Base-by-base conservation (phyloP, 768 basidiomycete genomes). In the Mycena metata region DNA sequence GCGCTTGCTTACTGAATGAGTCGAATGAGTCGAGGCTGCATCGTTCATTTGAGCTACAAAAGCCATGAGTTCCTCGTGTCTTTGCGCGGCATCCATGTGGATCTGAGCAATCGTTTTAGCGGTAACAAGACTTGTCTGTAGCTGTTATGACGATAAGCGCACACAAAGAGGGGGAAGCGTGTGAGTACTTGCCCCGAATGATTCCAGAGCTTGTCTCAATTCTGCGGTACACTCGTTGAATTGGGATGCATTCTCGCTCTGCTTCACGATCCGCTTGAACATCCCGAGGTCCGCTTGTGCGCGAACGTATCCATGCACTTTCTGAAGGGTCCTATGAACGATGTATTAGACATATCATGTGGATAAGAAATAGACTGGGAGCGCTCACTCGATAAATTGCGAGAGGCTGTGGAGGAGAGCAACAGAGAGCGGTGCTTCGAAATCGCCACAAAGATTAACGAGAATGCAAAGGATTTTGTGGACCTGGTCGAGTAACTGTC, bases 261-360 rank as follows among this genome's bases (percentile, higher is more conserved):
- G 12, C 24, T 26, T 41, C 13, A 56, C 30, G 55, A 56, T 56
- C 17, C 41, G 55, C 24, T 56, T 56, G 24, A 58, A 58, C 24
- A 58, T 19, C 11, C 57, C 57, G 9, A 33, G 26, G 19, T 58
- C 57, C 2, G 42, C 30, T 21, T 58, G 57, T 7, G 42, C 26
- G 8, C 57, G 57, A 7, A 58, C n/a, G 26, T 58, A 58, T 10
- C 17, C 57, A 21, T 58, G 42, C 4, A 45, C n/a, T 21, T 46
- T 58, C 42, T 45, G 57, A 24, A 58, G 17, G 16, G 57, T 58
- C 17, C 57, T 58, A 23, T 12, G 13, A 36, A 39, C n/a, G 23
- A 55, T 39, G 8, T 23, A 55, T 55, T 21, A 23, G 19, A 9
- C n/a, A 15, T 6, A 4, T 35, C n/a, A 36, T 36, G n/a, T 0